A percentile compares a stretch with the other conserved stretches of the same genome.
These are phyloP conservation scores for Colletotrichum truncatum DNA, from an alignment of 2,329 filamentous ascomycete species.

Conservation along the genomic window DNA sequence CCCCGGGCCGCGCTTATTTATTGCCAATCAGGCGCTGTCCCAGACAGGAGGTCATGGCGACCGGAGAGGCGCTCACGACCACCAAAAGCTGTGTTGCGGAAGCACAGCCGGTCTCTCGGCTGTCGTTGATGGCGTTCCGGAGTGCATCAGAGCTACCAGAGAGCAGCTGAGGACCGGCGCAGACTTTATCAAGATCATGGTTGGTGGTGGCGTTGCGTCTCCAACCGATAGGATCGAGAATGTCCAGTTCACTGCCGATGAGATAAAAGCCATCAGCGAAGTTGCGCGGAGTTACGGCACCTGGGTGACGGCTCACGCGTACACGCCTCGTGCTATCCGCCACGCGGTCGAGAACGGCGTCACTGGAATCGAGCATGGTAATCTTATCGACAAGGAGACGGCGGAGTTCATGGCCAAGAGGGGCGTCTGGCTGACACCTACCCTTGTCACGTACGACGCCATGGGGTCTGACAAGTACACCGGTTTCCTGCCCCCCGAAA, in stretches of 20 bases:
- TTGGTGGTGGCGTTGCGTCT: conserved; percentile 63
- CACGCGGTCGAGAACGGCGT: conserved; percentile 65
- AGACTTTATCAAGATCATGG: conserved; percentile 72
- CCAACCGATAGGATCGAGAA: conserved; percentile 63
- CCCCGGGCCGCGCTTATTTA: conserved; percentile 64
- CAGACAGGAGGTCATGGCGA: conserved; percentile 70
- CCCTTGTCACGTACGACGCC: conserved; percentile 59
- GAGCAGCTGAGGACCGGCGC: conserved; percentile 65
- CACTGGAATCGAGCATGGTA: conserved; percentile 59
- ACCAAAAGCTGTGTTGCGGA: conserved; percentile 51
- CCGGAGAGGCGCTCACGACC: conserved; percentile 51
- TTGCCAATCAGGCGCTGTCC: conserved; percentile 60
- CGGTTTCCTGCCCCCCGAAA: conserved; percentile 53
- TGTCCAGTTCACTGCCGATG: conserved; percentile 64
- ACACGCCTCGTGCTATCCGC: conserved; percentile 62
- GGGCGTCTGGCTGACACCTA: conserved; percentile 61
- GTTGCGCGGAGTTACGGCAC: conserved; percentile 58
- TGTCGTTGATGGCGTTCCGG: conserved; percentile 63
- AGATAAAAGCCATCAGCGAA: conserved; percentile 62
- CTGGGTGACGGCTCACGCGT: conserved; percentile 67
- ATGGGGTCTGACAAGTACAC: conserved; percentile 55
- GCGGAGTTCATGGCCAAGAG: conserved; percentile 59
- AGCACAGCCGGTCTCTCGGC: conserved; percentile 50
- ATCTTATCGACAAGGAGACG: conserved; percentile 51
- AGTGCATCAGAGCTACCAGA: conserved; percentile 60